Percentiles rank a stretch among this genome's conserved stretches.
Conservation (phyloP, 352 stramenopile species). For the Globisporangium parvum region DNA sequence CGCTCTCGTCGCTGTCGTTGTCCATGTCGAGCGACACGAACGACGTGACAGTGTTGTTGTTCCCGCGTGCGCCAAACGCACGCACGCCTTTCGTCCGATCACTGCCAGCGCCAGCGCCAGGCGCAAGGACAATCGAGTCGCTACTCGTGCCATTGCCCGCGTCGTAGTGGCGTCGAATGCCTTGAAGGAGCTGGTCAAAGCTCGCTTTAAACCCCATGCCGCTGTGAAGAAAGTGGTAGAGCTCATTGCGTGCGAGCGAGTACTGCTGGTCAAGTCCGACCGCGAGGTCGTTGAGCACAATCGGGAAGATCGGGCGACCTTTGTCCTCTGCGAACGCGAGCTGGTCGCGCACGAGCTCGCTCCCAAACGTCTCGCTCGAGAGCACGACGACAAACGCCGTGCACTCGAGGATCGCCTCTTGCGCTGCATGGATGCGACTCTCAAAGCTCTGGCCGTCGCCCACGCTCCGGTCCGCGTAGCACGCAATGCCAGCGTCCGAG, state of each 20-base stretch:
- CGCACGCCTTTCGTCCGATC: background rate
- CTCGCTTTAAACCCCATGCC: slow-evolving; percentile 69
- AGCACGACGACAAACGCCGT: slow-evolving; percentile 75
- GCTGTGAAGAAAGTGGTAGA: slow-evolving; percentile 76
- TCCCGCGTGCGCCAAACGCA: background rate
- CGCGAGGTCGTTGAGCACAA: slow-evolving; percentile 73
- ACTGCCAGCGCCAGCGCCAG: background rate
- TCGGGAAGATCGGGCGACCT: slow-evolving; percentile 68
- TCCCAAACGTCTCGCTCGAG: slow-evolving; percentile 62
- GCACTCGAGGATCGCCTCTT: slow-evolving; percentile 76
- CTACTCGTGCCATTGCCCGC: background rate
- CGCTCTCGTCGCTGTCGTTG: slow-evolving; percentile 2
- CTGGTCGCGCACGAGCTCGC: slow-evolving; percentile 74
- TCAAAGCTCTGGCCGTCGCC: slow-evolving; percentile 56
- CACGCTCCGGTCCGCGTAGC: slow-evolving; percentile 61
- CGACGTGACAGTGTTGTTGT: slow-evolving; percentile 17
- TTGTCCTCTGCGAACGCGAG: slow-evolving; percentile 84
- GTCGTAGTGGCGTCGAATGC: slow-evolving; percentile 33
- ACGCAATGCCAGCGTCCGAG: slow-evolving; percentile 40
- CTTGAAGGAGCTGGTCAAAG: slow-evolving; percentile 37
- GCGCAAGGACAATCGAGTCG: background rate
- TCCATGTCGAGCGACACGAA: slow-evolving; percentile 19
- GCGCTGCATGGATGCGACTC: slow-evolving; percentile 65
- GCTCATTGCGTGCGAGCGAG: slow-evolving; percentile 67
- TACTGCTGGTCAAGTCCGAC: slow-evolving; percentile 76